Percentiles rank a stretch among this genome's conserved stretches.
These are phyloP conservation scores for Rhytidiadelphus loreus DNA, from an alignment of 225 moss, liverwort and hornwort genomes.

Conservation along the genomic window DNA sequence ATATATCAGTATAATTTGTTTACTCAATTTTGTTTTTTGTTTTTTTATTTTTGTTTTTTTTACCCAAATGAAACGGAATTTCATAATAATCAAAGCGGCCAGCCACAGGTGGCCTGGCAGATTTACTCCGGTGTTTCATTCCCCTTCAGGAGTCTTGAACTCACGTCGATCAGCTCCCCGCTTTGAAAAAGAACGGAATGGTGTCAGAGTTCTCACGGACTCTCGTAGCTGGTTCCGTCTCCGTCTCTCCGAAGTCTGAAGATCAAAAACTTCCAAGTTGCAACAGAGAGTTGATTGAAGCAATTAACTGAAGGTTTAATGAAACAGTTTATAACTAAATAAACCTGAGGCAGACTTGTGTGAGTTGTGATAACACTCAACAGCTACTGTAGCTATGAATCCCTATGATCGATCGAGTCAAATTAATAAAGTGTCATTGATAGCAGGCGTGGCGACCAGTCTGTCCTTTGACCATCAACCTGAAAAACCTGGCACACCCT, in stretches of 20 bases:
- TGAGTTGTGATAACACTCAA: no score
- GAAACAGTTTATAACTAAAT: background rate
- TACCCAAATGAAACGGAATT: no score
- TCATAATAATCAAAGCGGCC: no score
- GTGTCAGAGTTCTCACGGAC: background rate
- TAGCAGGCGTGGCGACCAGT: background rate
- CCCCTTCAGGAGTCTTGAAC: background rate
- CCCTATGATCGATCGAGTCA: no score
- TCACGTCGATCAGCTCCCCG: background rate
- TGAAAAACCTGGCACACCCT: background rate
- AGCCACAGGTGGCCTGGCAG: no score
- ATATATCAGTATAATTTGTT: no score
- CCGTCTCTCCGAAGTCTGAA: background rate
- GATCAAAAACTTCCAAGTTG: background rate
- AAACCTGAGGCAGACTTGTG: background rate
- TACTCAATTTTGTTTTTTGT: no score
- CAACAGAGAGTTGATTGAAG: background rate
- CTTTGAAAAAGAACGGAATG: background rate
- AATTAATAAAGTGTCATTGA: background rate
- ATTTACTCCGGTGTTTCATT: no score
- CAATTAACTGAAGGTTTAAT: background rate
- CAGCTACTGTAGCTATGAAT: no score
- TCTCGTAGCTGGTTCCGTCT: background rate
- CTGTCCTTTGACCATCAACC: background rate
- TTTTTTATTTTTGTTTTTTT: no score